Conservation (phyloP, 2,329 filamentous ascomycete genomes). For the Blastomyces gilchristii region DNA sequence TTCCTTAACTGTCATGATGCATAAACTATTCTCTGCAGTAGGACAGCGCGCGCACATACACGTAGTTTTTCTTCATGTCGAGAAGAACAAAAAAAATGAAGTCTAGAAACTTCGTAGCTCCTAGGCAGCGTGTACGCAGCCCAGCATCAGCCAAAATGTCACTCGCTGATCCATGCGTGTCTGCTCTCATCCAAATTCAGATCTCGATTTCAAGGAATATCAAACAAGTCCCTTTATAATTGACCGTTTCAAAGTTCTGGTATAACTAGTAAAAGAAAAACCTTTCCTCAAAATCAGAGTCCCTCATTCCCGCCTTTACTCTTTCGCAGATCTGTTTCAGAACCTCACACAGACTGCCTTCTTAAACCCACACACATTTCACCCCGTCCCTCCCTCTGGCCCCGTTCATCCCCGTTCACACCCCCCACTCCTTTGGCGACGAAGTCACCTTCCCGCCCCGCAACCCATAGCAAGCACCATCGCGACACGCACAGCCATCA, state of each 20-base stretch:
- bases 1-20: no score
- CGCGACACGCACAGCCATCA: neutral
- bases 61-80: no score
- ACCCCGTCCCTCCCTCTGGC: no score
- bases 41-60: no score
- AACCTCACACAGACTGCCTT: neutral
- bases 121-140: neutral
- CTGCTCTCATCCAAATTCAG: neutral
- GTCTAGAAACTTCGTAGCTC: neutral
- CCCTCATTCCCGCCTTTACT: no score
- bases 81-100: neutral
- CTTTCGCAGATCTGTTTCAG: neutral
- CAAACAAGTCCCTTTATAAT: neutral
- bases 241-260: neutral
- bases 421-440: neutral
- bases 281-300: no score
- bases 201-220: neutral
- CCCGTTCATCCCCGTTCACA: neutral
- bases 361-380: neutral
- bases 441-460: neutral
- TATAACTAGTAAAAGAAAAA: no score
- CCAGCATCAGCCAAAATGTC: neutral
- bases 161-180: neutral
- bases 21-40: no score
- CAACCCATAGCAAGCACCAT: slow-evolving; percentile 4